These are phyloP conservation scores for Manihot esculenta DNA, from an alignment of 441 rosid species.

Conservation along the genomic window DNA sequence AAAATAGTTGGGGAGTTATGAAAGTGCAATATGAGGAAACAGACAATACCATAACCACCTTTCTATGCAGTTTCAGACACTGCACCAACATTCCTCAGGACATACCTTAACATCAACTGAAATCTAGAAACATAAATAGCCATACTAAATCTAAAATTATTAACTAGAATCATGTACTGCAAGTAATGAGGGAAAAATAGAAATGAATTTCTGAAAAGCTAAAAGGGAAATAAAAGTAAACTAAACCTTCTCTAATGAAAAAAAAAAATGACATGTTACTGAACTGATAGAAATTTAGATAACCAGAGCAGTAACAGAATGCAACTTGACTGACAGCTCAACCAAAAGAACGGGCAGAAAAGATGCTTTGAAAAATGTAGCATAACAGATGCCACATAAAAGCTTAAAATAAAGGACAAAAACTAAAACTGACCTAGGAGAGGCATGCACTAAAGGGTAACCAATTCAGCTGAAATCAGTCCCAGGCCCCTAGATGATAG, in stretches of 20 bases:
- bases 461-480: constrained; percentile 92
- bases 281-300: constrained; percentile 15
- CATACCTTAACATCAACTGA: neutral
- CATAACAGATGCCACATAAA: constrained; percentile 57
- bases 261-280: constrained; percentile 3
- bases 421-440: constrained; percentile 92
- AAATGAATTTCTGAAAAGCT: constrained; percentile 1
- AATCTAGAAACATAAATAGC: neutral
- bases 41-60: neutral
- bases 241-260: neutral
- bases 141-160: neutral
- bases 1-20: neutral
- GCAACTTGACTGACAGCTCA: constrained; percentile 32
- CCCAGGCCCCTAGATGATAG: constrained; percentile 93
- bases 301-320: constrained; percentile 20
- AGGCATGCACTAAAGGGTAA: constrained; percentile 72
- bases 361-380: constrained; percentile 46
- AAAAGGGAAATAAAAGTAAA: constrained; percentile 1
- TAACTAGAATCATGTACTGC: neutral
- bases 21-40: neutral
- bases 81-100: neutral
- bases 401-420: constrained; percentile 51
- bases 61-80: neutral
- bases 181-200: neutral
- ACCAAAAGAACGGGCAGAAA: constrained; percentile 32